Base-by-base conservation (phyloP, 2,329 filamentous ascomycete species). In the Corynespora cassiicola region DNA sequence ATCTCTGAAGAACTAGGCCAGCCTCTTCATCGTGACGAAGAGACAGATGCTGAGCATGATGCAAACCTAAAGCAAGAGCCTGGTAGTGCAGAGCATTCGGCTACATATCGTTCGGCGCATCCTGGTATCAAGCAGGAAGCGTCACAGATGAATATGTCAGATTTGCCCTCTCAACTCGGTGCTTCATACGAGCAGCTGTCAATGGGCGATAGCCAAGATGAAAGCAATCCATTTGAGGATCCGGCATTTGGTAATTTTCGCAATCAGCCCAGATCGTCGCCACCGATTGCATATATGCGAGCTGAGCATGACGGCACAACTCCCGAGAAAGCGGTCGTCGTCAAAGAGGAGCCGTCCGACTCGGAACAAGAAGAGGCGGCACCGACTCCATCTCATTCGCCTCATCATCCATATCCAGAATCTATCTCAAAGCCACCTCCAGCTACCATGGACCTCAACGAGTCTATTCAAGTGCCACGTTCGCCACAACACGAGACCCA, bases 401-500 rank as follows among this genome's bases (percentile, higher is more conserved):
- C 27, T 23, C 36, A 26, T 37, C 47, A 15, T 37, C 11, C 16
- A n/a, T n/a, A n/a, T 32, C 31, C 36, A 22, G 12, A 20, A 42
- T 16, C 10, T 31, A 8, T 16, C 22, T 4, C 14, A 8, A 22
- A 35, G 1, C 39, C 39, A n/a, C 26, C 31, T 15, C 42, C 45
- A 21, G 22, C 26, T 5, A 9, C 22, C 7, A 30, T 45, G 20
- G 54, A 63, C 22, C 45, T 59, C 26, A 38, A 39, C 12, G 35
- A 50, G 14, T 32, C 50, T 9, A 45, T 63, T 9, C 56, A 58
- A 36, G 51, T 59, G 2, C 50, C 55, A 2, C 42, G 50, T 14
- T 64, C 60, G 1, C 16, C 36, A 3, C 50, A 54, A 4, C 42
- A 31, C 21, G 60, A 56, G 15, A 52, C 54, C 6, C 56, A 59